Evolutionary conservation across 192 early-diverging fungal species (phyloP).

Genomic region (Coemansia sp.): DNA sequence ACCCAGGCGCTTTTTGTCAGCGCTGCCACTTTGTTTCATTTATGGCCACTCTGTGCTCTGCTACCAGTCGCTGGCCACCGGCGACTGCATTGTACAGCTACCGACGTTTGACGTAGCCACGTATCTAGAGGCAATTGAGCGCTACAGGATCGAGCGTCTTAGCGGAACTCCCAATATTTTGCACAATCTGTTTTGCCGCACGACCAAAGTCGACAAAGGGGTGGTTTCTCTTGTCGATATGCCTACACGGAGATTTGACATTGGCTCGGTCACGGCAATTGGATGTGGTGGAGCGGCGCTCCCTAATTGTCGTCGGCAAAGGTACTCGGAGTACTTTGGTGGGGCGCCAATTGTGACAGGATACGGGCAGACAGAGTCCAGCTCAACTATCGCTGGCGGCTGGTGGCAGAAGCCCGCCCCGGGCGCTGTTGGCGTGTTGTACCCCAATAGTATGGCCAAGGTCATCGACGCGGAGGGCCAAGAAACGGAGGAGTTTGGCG

Average conservation of each 20-base stretch:
- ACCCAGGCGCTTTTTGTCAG: slow-evolving; percentile 15
- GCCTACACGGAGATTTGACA: slow-evolving; percentile 8
- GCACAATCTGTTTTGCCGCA: slow-evolving; percentile 12
- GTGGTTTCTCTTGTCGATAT: background rate
- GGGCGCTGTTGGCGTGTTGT: slow-evolving; percentile 40
- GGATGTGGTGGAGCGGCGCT: slow-evolving; percentile 40
- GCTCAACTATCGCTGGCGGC: slow-evolving; percentile 22
- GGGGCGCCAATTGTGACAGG: slow-evolving; percentile 11
- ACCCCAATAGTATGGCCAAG: slow-evolving; percentile 36
- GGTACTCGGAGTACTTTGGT: slow-evolving; percentile 28
- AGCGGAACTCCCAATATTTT: slow-evolving; percentile 20
- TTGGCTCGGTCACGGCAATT: slow-evolving; percentile 26
- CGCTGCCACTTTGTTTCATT: slow-evolving; percentile 24
- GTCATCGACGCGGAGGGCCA: slow-evolving; percentile 58
- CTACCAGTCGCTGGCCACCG: slow-evolving; percentile 33
- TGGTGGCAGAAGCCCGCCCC: slow-evolving; percentile 7
- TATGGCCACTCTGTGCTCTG: slow-evolving; percentile 42
- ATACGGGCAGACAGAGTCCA: slow-evolving; percentile 43
- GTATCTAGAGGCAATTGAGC: slow-evolving; percentile 33
- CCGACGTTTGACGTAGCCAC: slow-evolving; percentile 2
- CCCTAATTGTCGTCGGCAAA: slow-evolving; percentile 8
- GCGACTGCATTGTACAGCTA: slow-evolving; percentile 30
- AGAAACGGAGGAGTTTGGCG: slow-evolving; percentile 66
- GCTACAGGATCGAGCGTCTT: slow-evolving; percentile 17
- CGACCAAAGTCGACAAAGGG: background rate